Evolutionary conservation across 768 basidiomycete species (phyloP).

Genomic region (Auriculariales sp.): DNA sequence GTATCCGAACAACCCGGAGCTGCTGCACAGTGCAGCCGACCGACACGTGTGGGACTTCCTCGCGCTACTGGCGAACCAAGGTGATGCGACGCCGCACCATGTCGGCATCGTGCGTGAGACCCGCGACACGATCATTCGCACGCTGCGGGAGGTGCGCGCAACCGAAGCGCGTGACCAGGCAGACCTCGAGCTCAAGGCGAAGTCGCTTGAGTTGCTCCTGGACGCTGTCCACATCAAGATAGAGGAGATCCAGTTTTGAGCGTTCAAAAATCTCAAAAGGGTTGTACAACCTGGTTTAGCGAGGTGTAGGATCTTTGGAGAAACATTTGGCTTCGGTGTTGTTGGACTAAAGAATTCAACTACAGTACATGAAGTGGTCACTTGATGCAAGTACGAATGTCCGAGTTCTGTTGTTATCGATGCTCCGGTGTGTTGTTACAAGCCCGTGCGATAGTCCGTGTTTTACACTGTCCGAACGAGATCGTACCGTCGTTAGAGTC

Average conservation of each 20-base stretch:
- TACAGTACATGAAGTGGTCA: too few species aligned
- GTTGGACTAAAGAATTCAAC: too few species aligned
- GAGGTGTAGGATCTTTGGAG: too few species aligned
- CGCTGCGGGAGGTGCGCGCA: conserved; percentile 66
- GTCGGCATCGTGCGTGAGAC: conserved; percentile 70
- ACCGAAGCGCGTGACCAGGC: conserved; percentile 61
- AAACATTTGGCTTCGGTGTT: too few species aligned
- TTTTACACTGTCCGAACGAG: too few species aligned
- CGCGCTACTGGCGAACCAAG: conserved; percentile 75
- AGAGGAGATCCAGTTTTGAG: conserved; percentile 7
- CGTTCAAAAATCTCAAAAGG: not conserved
- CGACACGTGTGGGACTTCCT: conserved; percentile 94
- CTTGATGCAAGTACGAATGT: too few species aligned
- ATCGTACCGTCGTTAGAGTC: too few species aligned
- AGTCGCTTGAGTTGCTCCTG: conserved; percentile 73
- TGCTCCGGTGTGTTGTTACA: too few species aligned
- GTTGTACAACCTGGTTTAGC: not conserved
- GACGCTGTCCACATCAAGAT: conserved; percentile 18
- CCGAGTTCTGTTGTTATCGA: too few species aligned
- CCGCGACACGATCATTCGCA: conserved; percentile 88
- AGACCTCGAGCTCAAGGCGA: conserved; percentile 62
- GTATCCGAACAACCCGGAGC: conserved; percentile 24
- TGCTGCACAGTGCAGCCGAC: conserved; percentile 43
- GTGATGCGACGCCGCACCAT: conserved; percentile 69
- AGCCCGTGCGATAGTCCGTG: too few species aligned